Conservation (phyloP, 1,139 yeast genomes). For the Lodderomyces beijingensis region DNA sequence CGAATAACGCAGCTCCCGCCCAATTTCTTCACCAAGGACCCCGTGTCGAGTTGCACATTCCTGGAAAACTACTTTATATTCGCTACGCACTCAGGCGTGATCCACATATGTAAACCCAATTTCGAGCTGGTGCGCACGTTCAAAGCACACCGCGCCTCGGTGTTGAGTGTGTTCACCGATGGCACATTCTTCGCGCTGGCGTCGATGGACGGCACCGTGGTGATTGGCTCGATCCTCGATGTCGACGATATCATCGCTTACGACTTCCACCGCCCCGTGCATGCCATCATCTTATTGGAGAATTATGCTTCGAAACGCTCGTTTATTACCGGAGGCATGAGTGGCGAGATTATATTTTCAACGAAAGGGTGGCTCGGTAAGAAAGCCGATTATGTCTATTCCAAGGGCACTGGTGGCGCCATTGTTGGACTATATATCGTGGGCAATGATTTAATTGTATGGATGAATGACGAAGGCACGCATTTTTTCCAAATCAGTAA, state of each 20-base stretch:
- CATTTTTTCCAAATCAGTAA: conserved; percentile 51
- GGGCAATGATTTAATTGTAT: conserved; percentile 65
- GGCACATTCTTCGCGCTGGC: conserved; percentile 78
- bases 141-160: conserved; percentile 83
- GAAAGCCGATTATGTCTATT: conserved; percentile 58
- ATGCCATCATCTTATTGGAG: conserved; percentile 76
- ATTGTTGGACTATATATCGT: conserved; percentile 60
- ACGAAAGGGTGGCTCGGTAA: conserved; percentile 85
- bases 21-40: conserved; percentile 66
- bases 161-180: conserved; percentile 67
- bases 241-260: conserved; percentile 65
- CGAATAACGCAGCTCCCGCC: conserved; percentile 63
- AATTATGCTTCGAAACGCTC: conserved; percentile 58
- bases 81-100: conserved; percentile 86
- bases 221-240: conserved; percentile 66
- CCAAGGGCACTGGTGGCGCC: conserved; percentile 51
- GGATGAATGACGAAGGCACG: conserved; percentile 87
- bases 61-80: conserved; percentile 61
- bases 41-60: conserved; percentile 66
- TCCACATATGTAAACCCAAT: conserved; percentile 63
- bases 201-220: conserved; percentile 90
- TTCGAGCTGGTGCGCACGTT: conserved; percentile 62
- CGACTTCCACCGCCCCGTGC: conserved; percentile 85
- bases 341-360: conserved; percentile 75
- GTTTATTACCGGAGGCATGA: conserved; percentile 86